These are phyloP conservation scores for Cystobasidiaceae sp. DNA, from an alignment of 1,284 basidiomycete genomes.

Conservation along the genomic window DNA sequence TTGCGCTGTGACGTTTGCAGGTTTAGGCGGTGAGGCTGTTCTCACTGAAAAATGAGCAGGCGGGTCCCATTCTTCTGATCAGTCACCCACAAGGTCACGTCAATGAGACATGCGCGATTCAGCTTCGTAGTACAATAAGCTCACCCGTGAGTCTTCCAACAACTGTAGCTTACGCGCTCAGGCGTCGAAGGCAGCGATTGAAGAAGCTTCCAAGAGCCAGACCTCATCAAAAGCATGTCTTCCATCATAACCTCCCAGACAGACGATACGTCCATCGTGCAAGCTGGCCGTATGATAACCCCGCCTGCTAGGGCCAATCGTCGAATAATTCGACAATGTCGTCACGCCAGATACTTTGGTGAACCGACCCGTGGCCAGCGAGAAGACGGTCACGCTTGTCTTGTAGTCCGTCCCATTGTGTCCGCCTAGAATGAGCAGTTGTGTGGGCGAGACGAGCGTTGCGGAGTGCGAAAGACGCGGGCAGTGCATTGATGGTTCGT, in stretches of 20 bases:
- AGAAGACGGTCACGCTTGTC: constrained; percentile 35
- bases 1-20: too few relatives aligned
- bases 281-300: constrained; percentile 16
- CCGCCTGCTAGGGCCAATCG: constrained; percentile 3
- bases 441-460: constrained; percentile 35
- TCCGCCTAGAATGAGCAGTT: constrained; percentile 39
- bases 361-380: constrained; percentile 32
- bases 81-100: too few relatives aligned
- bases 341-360: background rate
- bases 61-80: too few relatives aligned
- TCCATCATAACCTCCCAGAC: constrained; percentile 29
- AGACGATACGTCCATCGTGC: background rate
- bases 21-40: too few relatives aligned
- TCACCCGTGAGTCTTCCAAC: background rate
- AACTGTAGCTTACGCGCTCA: background rate
- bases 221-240: constrained; percentile 28
- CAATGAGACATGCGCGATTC: too few relatives aligned
- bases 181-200: background rate
- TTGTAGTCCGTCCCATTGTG: constrained; percentile 40
- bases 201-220: constrained; percentile 2
- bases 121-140: too few relatives aligned
- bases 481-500: constrained; percentile 27
- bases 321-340: background rate
- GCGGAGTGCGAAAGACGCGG: constrained; percentile 37
- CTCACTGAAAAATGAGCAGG: too few relatives aligned